Base-by-base conservation (phyloP, 495 filamentous ascomycete species). In the Aspergillus asperescens region DNA sequence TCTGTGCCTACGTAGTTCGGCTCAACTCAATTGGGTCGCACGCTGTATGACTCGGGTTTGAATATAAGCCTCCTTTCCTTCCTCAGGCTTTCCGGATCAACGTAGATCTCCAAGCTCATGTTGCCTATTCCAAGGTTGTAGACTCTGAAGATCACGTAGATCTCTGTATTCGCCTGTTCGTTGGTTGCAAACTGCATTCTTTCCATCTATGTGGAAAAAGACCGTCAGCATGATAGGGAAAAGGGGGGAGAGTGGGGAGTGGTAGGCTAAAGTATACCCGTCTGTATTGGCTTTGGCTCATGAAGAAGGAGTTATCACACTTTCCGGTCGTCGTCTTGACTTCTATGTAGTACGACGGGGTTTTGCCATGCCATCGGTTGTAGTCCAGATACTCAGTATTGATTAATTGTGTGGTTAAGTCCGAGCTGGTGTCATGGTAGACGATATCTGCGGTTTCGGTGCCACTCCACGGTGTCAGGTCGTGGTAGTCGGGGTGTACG, bases 301-400 rank as follows among this genome's bases (percentile, higher is more conserved):
- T 75, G 48, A 48, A 76, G 46, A 78, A 75, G 6, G 64, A 62
- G 8, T 60, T 69, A 5, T 55, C 57, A 28, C 63, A 72, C 2
- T 59, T 32, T 7, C 54, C 56, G 3, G 70, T 71, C 0, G 74
- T 77, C n/a, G 73, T 59, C 55, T 77, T 79, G 29, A 79, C 74
- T 48, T 77, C 74, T 31, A 78, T 69, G 35, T 59, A 72, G 50
- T 72, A 78, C 23, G 62, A 46, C 9, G 70, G 74, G 3, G 38
- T 50, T 4, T 13, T 38, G 13, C 48, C 54, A 2, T 3, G 0
- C 70, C 71, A 74, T 3, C 16, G 31, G 4, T 54, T 20, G 0
- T 9, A 2, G 0, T 10, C 3, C 15, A 77, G 56, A 41, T 75
- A 71, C 0, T 62, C 68, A 7, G 56, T 52, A 9, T 62, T 45